Conservation (phyloP, 2,329 filamentous ascomycete species). For the Bipolaris gigantea region DNA sequence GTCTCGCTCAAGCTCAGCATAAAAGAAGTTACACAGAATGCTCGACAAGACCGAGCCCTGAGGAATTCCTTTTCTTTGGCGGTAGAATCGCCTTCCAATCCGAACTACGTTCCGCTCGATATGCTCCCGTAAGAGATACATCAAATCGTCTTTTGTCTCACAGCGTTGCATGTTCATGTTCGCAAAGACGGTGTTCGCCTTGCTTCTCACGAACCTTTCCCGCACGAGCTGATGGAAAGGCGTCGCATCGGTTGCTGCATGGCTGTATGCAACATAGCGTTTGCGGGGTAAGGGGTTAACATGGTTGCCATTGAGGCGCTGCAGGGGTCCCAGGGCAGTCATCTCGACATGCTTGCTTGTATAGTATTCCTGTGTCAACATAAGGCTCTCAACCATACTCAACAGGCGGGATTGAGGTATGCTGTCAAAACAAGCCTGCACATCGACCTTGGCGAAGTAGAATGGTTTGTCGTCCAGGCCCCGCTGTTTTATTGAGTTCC, state of each 20-base stretch:
- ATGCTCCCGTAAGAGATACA: slow-evolving; percentile 75
- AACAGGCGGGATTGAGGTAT: slow-evolving; percentile 82
- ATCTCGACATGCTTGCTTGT: slow-evolving; percentile 77
- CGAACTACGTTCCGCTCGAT: slow-evolving; percentile 84
- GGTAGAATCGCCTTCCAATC: slow-evolving; percentile 84
- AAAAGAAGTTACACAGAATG: slow-evolving; percentile 92
- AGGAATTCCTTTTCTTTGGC: slow-evolving; percentile 86
- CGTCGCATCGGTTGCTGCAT: slow-evolving; percentile 31
- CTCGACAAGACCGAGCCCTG: slow-evolving; percentile 90
- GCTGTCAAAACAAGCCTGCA: slow-evolving; percentile 90
- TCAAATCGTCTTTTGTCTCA: slow-evolving; percentile 61
- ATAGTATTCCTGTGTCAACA: slow-evolving; percentile 66
- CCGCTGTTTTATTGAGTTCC: slow-evolving; percentile 49
- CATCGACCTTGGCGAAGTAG: slow-evolving; percentile 92
- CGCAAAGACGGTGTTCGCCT: slow-evolving; percentile 73
- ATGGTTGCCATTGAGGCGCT: slow-evolving; percentile 35
- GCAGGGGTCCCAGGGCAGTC: slow-evolving; percentile 50
- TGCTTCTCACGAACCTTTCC: slow-evolving; percentile 32
- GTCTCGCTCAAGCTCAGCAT: slow-evolving; percentile 78
- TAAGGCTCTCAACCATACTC: slow-evolving; percentile 60
- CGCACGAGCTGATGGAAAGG: slow-evolving; percentile 40
- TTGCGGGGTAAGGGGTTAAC: slow-evolving; percentile 38
- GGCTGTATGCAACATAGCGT: slow-evolving; percentile 48
- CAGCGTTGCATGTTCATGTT: slow-evolving; percentile 64
- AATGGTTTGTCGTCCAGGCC: slow-evolving; percentile 51